phyloP scores from a whole-genome alignment of 2,329 filamentous ascomycete species.

The Madurella mycetomatis region DNA sequence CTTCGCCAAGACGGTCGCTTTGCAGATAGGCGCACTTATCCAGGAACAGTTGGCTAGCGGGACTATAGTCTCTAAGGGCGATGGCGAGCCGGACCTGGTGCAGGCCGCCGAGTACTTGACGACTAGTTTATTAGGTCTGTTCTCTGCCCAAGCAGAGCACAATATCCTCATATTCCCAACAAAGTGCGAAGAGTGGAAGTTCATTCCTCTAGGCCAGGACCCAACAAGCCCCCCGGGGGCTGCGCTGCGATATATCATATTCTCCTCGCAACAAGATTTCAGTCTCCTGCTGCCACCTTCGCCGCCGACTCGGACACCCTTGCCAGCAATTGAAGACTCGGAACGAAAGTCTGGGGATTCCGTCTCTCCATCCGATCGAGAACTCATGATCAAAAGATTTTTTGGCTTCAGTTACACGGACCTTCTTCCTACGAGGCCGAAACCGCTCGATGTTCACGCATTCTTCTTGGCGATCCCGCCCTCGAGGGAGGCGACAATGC shows the following conservation, averaged over 20 bases:
- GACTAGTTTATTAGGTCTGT: constrained; percentile 34
- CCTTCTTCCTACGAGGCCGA: constrained; percentile 23
- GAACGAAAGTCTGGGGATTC: neutral
- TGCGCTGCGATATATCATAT: constrained; percentile 36
- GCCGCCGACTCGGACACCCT: neutral
- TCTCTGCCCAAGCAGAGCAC: constrained; percentile 30
- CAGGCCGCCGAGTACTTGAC: constrained; percentile 34
- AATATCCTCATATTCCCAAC: constrained; percentile 40
- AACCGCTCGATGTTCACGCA: constrained; percentile 26
- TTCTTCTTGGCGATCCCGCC: constrained; percentile 50
- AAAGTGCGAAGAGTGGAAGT: constrained; percentile 34
- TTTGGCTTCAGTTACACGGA: constrained; percentile 31
- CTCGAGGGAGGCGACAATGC: constrained; percentile 31
- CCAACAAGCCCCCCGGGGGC: constrained; percentile 11
- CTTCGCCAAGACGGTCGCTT: constrained; percentile 23
- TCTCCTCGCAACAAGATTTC: constrained; percentile 29
- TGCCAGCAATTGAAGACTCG: too few species aligned
- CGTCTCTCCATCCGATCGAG: constrained; percentile 7
- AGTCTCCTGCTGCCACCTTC: constrained; percentile 19
- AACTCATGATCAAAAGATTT: constrained; percentile 24
- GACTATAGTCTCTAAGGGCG: constrained; percentile 14
- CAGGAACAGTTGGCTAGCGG: constrained; percentile 26
- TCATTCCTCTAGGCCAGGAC: constrained; percentile 18
- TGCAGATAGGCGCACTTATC: constrained; percentile 16
- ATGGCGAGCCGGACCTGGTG: constrained; percentile 22